Conservation (phyloP, 202 grass and related monocot species). For the Saccharum hybrid region DNA sequence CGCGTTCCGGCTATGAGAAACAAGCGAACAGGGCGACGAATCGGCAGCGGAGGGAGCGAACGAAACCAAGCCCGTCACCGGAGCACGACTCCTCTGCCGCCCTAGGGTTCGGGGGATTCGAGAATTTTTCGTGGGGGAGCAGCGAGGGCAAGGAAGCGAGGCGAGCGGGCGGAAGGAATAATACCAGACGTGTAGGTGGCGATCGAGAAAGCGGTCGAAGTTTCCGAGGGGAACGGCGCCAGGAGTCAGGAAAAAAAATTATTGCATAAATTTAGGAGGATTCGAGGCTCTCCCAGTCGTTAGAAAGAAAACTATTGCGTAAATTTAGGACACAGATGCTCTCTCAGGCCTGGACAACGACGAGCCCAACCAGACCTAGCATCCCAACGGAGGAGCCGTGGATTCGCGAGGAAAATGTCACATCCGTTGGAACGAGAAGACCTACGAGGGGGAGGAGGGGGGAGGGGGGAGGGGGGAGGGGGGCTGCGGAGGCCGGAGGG, state of each 20-base stretch:
- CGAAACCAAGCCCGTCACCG: slow-evolving; percentile 1
- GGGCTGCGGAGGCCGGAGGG: neutral
- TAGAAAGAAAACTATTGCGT: too few species aligned
- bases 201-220: slow-evolving; percentile 34
- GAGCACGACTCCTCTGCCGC: slow-evolving; percentile 10
- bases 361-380: neutral
- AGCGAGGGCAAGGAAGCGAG: neutral
- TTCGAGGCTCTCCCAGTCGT: too few species aligned
- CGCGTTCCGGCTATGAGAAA: neutral
- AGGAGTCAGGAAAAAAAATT: neutral
- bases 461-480: too few species aligned
- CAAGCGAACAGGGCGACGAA: neutral
- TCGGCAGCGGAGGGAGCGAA: neutral
- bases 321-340: neutral
- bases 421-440: neutral
- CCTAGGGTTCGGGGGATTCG: slow-evolving; percentile 22
- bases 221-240: neutral
- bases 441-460: neutral
- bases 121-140: slow-evolving; percentile 20
- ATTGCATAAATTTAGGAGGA: too few species aligned
- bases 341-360: neutral
- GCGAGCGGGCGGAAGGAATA: neutral
- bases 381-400: neutral
- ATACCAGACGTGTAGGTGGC: slow-evolving; percentile 43
- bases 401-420: neutral